Evolutionary conservation across 257 asterid species (phyloP), one percentile per base, ranked within the genome.

Genomic region (Nyctanthes arbortristis): DNA sequence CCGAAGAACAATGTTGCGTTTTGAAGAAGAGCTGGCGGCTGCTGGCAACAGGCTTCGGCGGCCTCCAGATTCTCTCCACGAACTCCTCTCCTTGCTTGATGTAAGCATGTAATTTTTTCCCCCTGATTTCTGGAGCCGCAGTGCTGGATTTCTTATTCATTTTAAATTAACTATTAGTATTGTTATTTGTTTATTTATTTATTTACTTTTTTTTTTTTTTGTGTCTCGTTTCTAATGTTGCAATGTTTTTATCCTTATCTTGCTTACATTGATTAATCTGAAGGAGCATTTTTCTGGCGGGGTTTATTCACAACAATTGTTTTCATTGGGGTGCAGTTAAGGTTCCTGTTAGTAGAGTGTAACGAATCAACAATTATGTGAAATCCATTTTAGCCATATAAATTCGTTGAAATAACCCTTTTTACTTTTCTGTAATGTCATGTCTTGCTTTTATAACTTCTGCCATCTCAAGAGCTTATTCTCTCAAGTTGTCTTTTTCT

Each of bases 71-170:
- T 78, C 89, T 16, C 63, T 61, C 39, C 91, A 84, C 5, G 88
- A 87, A 35, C 93, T 93, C 65, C 85, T 91, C 45, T 68, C 79
- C 28, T 75, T 91, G 77, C 96, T 93, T 67, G 97, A 93, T 72
- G 99, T 93, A 81, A 83, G 89, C 65, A 9, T 57, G 4, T 57
- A 43, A 24, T 32, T 14, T 22, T 22, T 32, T 71, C 55, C n/a
- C n/a, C n/a, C n/a, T n/a, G 55, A 45, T n/a, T 45, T 45, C 55
- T 45, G 11, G 25, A n/a, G 16, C 55, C 5, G 6, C 11, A 45
- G 24, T n/a, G 55, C 55, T 45, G 4, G 25, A 1, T 22, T 49
- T 52, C 30, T 52, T 9, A 52, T 24, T 52, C 24, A 29, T 10
- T 29, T 52, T 24, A 52, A 52, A 52, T 10, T 9, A 24, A 22